Conservation (phyloP, 176 grass and related monocot species). For the Triticum turgidum region DNA sequence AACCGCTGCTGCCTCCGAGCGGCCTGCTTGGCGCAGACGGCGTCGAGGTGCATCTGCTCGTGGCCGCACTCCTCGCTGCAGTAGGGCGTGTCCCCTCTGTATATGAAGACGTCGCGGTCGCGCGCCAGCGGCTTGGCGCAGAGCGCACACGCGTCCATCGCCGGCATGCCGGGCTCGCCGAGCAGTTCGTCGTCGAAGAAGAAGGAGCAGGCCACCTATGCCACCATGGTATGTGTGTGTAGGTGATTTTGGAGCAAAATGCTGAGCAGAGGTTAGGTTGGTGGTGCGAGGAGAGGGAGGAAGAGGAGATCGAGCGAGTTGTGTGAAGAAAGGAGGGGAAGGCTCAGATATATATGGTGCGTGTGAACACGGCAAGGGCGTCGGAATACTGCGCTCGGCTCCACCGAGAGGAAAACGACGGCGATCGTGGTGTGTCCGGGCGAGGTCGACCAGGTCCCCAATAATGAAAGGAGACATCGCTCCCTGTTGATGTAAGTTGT, state of each 20-base stretch:
- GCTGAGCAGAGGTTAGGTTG: no score
- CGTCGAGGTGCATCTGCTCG: conserved; percentile 64
- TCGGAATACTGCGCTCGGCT: background rate
- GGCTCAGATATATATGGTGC: no score
- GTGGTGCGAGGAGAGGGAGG: no score
- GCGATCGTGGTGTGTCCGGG: background rate
- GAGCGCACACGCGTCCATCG: conserved; percentile 59
- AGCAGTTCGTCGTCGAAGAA: conserved; percentile 43
- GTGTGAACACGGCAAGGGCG: no score
- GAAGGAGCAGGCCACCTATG: background rate
- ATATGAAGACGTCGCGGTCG: conserved; percentile 71
- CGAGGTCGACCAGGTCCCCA: background rate
- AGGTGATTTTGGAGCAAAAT: no score
- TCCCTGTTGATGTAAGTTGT: no score
- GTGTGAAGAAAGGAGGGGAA: no score
- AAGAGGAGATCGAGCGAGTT: no score
- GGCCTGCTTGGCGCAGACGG: background rate
- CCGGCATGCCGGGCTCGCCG: background rate
- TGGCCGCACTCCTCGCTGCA: conserved; percentile 68
- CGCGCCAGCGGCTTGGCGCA: conserved; percentile 44
- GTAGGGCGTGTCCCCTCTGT: conserved; percentile 72
- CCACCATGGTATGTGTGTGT: no score
- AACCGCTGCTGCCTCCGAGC: background rate
- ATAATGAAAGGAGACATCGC: background rate
- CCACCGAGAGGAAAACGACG: conserved; percentile 1